phyloP scores from a whole-genome alignment of 306 rosid genomes.

The Nissolia schottii region DNA sequence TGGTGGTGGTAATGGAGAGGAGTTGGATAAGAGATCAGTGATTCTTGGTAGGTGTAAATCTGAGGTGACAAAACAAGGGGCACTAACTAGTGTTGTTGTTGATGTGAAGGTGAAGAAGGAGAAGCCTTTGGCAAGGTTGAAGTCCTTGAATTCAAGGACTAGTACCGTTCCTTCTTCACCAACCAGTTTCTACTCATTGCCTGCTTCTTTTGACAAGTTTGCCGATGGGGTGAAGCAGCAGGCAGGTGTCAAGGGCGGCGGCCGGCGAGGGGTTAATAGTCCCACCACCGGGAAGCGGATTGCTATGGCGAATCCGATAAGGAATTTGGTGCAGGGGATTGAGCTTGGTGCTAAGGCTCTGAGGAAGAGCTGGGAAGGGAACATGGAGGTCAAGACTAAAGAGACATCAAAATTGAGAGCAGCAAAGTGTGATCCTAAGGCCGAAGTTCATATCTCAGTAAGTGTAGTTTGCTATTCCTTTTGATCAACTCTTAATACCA shows the following conservation, averaged over 20 bases:
- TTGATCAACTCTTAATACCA: background rate
- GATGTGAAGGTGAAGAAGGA: conserved; percentile 77
- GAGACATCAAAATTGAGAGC: conserved; percentile 58
- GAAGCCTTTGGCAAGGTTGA: conserved; percentile 60
- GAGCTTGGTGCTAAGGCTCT: conserved; percentile 89
- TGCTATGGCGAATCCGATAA: conserved; percentile 50
- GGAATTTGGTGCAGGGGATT: conserved; percentile 73
- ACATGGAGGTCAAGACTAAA: conserved; percentile 62
- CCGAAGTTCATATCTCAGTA: conserved; percentile 58
- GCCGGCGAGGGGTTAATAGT: conserved; percentile 60
- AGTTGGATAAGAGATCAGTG: conserved; percentile 47
- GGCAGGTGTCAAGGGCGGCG: conserved; percentile 50
- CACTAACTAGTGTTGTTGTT: background rate
- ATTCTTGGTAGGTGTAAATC: conserved; percentile 46
- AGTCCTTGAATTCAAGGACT: conserved; percentile 72
- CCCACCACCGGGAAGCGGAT: conserved; percentile 51
- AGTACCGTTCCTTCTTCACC: conserved; percentile 80
- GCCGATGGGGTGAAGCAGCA: conserved; percentile 71
- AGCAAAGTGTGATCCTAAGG: conserved; percentile 59
- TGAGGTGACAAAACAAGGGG: conserved; percentile 33
- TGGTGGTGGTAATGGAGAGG: conserved; percentile 51
- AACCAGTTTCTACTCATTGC: conserved; percentile 79
- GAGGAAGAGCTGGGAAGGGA: conserved; percentile 99
- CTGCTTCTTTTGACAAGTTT: conserved; percentile 83
- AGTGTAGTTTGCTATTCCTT: conserved; percentile 35